Evolutionary conservation across 257 asterid species (phyloP).

Genomic region (Capsicum chinense): DNA sequence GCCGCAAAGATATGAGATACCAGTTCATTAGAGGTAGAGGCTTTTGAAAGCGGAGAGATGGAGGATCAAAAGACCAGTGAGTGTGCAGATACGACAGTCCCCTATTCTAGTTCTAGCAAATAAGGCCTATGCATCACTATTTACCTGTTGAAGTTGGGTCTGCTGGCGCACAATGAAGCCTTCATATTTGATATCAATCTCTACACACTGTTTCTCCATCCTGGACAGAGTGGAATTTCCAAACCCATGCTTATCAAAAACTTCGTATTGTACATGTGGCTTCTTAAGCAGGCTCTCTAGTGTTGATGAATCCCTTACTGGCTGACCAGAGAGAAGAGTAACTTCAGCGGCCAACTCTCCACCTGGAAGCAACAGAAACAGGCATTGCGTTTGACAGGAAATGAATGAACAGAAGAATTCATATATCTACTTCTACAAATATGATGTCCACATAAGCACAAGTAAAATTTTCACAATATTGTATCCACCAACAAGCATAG

Average conservation of each 20-base stretch:
- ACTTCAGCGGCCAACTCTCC: constrained; percentile 88
- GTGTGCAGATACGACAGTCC: not conserved
- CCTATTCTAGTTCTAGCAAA: not conserved
- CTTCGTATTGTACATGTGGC: constrained; percentile 78
- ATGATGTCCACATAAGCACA: not conserved
- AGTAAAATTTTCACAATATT: constrained; percentile 1
- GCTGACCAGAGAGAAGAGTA: constrained; percentile 69
- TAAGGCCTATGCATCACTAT: constrained; percentile 5
- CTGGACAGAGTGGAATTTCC: constrained; percentile 74
- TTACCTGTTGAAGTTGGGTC: constrained; percentile 89
- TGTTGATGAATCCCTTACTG: constrained; percentile 81
- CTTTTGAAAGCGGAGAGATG: not conserved
- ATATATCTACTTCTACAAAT: not conserved
- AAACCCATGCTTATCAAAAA: constrained; percentile 88
- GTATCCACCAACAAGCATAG: not conserved
- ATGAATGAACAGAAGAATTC: not conserved
- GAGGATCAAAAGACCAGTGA: not conserved
- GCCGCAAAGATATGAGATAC: not conserved
- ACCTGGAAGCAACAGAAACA: constrained; percentile 45
- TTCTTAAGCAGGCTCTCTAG: constrained; percentile 93
- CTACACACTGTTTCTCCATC: constrained; percentile 86
- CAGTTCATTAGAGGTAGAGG: not conserved
- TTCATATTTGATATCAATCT: constrained; percentile 91
- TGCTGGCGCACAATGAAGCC: constrained; percentile 94
- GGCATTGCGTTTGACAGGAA: not conserved